These are phyloP conservation scores for Pseudotulostoma volvatum DNA, from an alignment of 495 filamentous ascomycete genomes.

Conservation along the genomic window DNA sequence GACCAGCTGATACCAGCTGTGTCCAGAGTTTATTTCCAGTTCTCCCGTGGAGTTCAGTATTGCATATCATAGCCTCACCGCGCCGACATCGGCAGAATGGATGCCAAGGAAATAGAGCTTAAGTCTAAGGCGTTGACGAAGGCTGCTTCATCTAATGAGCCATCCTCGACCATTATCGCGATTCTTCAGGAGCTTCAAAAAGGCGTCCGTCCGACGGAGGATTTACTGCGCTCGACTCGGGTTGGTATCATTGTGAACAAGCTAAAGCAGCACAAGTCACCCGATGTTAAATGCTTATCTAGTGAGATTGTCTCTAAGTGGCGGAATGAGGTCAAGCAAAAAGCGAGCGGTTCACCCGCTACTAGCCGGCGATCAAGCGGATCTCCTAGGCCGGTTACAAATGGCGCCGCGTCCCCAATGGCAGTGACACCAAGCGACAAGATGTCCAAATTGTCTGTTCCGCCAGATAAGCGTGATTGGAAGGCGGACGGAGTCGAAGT, in stretches of 20 bases:
- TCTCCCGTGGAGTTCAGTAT: too few species aligned
- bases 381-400: slow-evolving; percentile 23
- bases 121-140: slow-evolving; percentile 61
- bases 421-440: slow-evolving; percentile 29
- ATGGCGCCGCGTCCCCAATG: slow-evolving; percentile 21
- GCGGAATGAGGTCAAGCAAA: slow-evolving; percentile 65
- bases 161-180: slow-evolving; percentile 42
- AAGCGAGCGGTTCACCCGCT: slow-evolving; percentile 35
- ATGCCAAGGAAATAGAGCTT: slow-evolving; percentile 60
- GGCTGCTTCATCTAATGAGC: slow-evolving; percentile 51
- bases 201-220: slow-evolving; percentile 69
- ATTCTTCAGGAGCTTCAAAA: slow-evolving; percentile 64
- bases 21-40: too few species aligned
- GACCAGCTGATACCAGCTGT: too few species aligned
- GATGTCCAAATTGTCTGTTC: slow-evolving; percentile 45
- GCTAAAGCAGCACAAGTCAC: slow-evolving; percentile 55
- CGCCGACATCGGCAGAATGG: too few species aligned
- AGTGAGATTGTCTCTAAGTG: slow-evolving; percentile 74
- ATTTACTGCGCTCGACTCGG: slow-evolving; percentile 67
- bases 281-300: slow-evolving; percentile 57
- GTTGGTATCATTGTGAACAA: slow-evolving; percentile 82
- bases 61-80: too few species aligned
- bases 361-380: slow-evolving; percentile 25
- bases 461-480: slow-evolving; percentile 62
- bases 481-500: slow-evolving; percentile 62